Evolutionary conservation across 1,139 yeast genomes (phyloP).

Genomic region (Protomyces inundatus): DNA sequence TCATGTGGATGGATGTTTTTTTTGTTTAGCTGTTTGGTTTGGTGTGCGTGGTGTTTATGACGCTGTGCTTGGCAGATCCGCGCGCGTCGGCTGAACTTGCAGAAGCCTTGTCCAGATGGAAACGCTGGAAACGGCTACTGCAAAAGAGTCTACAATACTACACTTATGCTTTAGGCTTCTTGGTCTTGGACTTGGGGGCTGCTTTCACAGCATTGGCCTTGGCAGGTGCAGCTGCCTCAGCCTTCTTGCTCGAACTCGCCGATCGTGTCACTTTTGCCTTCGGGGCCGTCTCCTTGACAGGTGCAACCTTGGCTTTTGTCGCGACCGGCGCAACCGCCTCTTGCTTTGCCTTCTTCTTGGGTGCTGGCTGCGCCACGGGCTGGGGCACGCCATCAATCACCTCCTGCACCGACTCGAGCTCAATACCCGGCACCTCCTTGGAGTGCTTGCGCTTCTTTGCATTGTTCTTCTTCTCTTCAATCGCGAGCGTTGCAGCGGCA

Average conservation of each 20-base stretch:
- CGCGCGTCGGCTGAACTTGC: no score
- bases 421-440: conserved; percentile 30
- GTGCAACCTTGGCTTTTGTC: background rate
- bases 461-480: conserved; percentile 35
- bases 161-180: background rate
- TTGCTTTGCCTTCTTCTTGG: conserved; percentile 1
- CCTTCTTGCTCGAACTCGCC: background rate
- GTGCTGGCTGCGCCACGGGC: background rate
- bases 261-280: background rate
- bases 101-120: no score
- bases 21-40: no score
- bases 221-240: background rate
- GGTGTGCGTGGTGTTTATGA: background rate
- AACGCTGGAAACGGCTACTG: background rate
- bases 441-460: conserved; percentile 37
- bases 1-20: no score
- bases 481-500: conserved; percentile 37
- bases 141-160: background rate
- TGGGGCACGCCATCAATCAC: background rate
- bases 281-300: background rate
- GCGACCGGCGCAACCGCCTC: background rate
- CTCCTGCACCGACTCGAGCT: conserved; percentile 20
- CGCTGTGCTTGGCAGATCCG: background rate
- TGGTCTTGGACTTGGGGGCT: background rate
- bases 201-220: background rate